A percentile compares a stretch with the other conserved stretches of the same genome.
These are phyloP conservation scores for Spencermartinsiella europaea DNA, from an alignment of 805 yeast species.

Conservation along the genomic window DNA sequence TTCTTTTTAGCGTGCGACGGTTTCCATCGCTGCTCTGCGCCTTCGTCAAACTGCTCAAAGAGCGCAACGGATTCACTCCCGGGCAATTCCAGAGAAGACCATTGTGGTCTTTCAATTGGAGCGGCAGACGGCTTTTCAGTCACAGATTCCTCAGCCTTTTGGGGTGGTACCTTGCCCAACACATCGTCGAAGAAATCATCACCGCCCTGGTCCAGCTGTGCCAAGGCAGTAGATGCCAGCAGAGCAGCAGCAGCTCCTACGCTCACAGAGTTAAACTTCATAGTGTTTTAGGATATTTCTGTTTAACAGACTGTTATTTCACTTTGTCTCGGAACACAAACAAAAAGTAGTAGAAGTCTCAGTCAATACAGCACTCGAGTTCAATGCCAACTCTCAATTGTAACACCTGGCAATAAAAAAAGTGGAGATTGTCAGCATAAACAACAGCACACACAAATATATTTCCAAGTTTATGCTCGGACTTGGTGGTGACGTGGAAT, in stretches of 20 bases:
- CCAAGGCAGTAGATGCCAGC: conserved; percentile 3
- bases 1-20: conserved; percentile 46
- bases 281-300: too few relatives aligned
- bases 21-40: conserved; percentile 45
- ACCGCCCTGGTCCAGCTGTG: not conserved
- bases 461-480: not conserved
- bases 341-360: too few relatives aligned
- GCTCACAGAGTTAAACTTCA: conserved; percentile 1
- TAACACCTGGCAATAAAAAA: too few relatives aligned
- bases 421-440: not conserved
- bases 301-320: too few relatives aligned
- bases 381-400: not conserved
- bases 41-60: conserved; percentile 59
- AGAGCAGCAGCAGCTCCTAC: conserved; percentile 1
- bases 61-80: conserved; percentile 36
- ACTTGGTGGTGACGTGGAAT: not conserved
- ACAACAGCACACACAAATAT: not conserved
- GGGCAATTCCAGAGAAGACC: conserved; percentile 1
- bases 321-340: too few relatives aligned
- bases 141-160: not conserved
- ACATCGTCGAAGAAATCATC: conserved; percentile 1
- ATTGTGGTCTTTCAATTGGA: conserved; percentile 2
- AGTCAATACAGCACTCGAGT: too few relatives aligned
- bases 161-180: not conserved
- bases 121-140: not conserved